Conservation (phyloP, 1,284 basidiomycete genomes). For the Puccinia triticina region DNA sequence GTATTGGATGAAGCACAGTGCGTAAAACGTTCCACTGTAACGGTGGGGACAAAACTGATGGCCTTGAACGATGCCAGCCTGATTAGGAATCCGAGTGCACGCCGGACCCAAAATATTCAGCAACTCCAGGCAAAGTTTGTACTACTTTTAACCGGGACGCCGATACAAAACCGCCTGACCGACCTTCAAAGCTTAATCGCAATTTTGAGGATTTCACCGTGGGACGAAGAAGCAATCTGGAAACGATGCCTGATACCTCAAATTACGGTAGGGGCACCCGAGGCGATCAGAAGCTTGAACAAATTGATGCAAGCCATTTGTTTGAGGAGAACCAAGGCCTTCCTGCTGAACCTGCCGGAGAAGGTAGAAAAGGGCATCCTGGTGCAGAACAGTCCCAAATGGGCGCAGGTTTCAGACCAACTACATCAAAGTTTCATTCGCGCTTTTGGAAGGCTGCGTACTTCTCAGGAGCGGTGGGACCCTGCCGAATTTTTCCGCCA, state of each 20-base stretch:
- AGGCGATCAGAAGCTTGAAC: background rate
- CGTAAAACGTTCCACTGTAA: background rate
- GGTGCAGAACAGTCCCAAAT: background rate
- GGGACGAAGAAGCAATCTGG: background rate
- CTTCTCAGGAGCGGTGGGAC: background rate
- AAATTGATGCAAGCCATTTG: too few relatives aligned
- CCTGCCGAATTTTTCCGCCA: background rate
- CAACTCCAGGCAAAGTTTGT: slow-evolving; percentile 57
- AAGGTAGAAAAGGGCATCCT: background rate
- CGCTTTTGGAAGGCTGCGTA: background rate
- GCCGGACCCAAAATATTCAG: slow-evolving; percentile 58
- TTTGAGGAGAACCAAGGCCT: background rate
- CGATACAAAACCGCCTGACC: slow-evolving; percentile 59
- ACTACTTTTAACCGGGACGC: slow-evolving; percentile 60
- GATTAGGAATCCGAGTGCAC: slow-evolving; percentile 58
- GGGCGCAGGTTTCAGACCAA: too few relatives aligned
- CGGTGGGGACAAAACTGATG: background rate
- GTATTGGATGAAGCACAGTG: slow-evolving; percentile 59
- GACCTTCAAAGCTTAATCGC: slow-evolving; percentile 58
- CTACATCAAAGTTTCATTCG: background rate
- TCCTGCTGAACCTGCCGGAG: background rate
- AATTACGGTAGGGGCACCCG: background rate
- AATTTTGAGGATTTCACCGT: background rate
- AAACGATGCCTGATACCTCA: too few relatives aligned
- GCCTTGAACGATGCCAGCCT: too few relatives aligned